Evolutionary conservation across 2,329 filamentous ascomycete species (phyloP).

Genomic region (Plectosphaerella plurivora): DNA sequence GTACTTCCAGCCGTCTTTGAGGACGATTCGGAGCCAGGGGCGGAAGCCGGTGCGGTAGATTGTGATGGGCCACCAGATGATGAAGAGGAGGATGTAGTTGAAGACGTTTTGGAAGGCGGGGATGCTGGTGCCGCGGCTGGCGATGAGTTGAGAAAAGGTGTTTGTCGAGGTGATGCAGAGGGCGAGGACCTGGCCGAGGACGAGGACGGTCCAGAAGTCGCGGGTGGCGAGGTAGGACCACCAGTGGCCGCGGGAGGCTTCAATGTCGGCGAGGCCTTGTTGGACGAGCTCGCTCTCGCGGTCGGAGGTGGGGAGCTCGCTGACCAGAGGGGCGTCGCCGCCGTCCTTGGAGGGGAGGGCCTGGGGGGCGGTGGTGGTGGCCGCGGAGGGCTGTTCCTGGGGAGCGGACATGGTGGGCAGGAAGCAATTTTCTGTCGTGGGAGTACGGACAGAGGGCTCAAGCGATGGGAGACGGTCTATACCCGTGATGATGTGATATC

Average conservation of each 20-base stretch:
- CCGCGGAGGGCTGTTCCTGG: neutral
- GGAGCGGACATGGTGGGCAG: no score
- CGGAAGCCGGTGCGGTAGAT: conserved; percentile 74
- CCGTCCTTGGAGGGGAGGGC: no score
- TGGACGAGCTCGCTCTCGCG: conserved; percentile 33
- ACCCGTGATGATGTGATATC: no score
- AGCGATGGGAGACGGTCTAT: no score
- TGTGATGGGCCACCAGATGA: conserved; percentile 78
- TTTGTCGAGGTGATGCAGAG: conserved; percentile 91
- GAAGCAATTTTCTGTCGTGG: no score
- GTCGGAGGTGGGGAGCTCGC: neutral
- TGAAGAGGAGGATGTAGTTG: conserved; percentile 81
- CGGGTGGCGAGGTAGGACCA: conserved; percentile 74
- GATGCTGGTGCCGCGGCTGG: conserved; percentile 64
- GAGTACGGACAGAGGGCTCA: no score
- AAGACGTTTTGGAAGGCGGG: conserved; percentile 95
- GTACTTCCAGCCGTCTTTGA: conserved; percentile 84
- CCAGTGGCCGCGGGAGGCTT: conserved; percentile 51
- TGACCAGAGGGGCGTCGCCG: neutral
- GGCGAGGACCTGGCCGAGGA: conserved; percentile 77
- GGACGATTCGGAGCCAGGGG: conserved; percentile 60
- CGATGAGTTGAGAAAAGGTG: conserved; percentile 79
- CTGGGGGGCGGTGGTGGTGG: neutral
- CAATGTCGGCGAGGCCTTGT: conserved; percentile 50
- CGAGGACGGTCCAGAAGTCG: conserved; percentile 83